Conservation (phyloP, 139 green algal species). For the Volvox africanus region DNA sequence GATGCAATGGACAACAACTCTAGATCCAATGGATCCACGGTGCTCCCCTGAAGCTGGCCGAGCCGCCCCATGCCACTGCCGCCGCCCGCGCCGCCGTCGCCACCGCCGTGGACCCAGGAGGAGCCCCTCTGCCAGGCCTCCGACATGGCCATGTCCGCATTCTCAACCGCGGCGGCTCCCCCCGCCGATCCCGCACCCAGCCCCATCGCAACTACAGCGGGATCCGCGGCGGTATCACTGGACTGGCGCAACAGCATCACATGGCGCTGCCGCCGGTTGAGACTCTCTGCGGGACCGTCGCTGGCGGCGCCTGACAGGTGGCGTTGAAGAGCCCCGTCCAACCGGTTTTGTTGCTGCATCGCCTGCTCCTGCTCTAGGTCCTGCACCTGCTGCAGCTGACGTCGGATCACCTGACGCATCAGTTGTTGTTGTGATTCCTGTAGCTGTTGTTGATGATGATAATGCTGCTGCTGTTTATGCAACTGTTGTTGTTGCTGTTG, state of each 20-base stretch:
- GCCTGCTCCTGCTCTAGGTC: not conserved
- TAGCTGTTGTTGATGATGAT: not conserved
- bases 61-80: not conserved
- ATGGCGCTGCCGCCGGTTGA: slow-evolving; percentile 32
- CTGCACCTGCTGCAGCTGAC: not conserved
- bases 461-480: not conserved
- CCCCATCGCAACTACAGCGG: not conserved
- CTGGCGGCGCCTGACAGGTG: not conserved
- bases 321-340: not conserved
- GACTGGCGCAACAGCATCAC: slow-evolving; percentile 20
- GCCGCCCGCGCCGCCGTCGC: not conserved
- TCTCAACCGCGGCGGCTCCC: not conserved
- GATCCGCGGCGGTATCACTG: not conserved
- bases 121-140: not conserved
- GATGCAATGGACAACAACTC: slow-evolving; percentile 31
- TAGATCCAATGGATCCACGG: slow-evolving; percentile 21
- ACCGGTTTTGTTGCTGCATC: not conserved
- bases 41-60: not conserved
- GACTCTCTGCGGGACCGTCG: not conserved
- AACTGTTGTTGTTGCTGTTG: not conserved
- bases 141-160: not conserved
- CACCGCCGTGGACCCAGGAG: not conserved
- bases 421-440: not conserved
- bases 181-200: not conserved
- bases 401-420: not conserved